Evolutionary conservation across 169 alveolate genomes (phyloP), one percentile per base, ranked within the genome.

Genomic region (Perkinsus olseni): DNA sequence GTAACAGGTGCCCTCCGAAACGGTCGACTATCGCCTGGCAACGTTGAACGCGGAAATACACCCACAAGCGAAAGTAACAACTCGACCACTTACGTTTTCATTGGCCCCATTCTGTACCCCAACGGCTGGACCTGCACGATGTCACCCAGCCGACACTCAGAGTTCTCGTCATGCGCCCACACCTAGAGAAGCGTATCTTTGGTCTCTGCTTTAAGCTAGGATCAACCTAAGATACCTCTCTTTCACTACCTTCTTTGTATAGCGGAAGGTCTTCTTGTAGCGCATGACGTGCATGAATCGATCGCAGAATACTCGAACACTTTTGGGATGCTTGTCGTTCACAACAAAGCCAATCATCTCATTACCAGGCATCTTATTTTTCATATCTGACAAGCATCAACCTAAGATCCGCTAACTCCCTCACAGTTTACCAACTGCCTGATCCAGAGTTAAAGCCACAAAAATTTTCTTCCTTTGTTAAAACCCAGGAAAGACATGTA

Each of bases 301-400:
- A 93, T 97, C 98, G 40, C 98, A 97, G 74, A 98, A 98, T 38
- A 97, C 99, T 74, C 99, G 94, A 91, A 97, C 96, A 50, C 97
- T 93, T 93, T 97, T 97, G 37, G 99, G 99, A 93, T 97, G 99
- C 93, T 97, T 97, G 96, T 97, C 99, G 95, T 97, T 97, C 93
- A 97, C 96, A 91, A 97, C 99, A 94, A 97, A 97, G 34, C 99
- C 99, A 91, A 96, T 93, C 95, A 97, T 96, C 94, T 97, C 98
- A 91, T 97, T 97, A 94, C 96, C 96, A 11, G 98, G 98, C 91
- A 96, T 95, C 90, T 95, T 95, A 92, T 97, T 97, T 95, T 96
- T 97, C 95, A 95, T 93, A 91, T 96, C 98, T 96, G 94, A 0
- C 91, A 34, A 62, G 74, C n/a, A 50, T 38, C n/a, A n/a, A n/a